These are phyloP conservation scores for Sclerotinia trifoliorum DNA, from an alignment of 2,329 filamentous ascomycete genomes.

Conservation along the genomic window DNA sequence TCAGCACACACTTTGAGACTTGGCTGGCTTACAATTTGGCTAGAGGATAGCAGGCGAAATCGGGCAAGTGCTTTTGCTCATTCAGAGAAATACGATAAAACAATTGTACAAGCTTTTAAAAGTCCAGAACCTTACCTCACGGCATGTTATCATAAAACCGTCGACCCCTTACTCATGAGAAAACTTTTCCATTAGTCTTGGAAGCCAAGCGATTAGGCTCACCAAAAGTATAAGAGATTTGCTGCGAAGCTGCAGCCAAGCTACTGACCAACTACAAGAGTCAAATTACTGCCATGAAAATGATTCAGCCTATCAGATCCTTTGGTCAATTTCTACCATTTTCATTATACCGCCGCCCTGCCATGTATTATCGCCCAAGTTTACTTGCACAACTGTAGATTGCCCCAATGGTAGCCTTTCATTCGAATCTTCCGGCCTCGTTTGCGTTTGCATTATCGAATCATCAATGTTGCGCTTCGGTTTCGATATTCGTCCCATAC, in stretches of 20 bases:
- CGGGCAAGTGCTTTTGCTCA: neutral
- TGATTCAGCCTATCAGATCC: neutral
- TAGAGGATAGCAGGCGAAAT: neutral
- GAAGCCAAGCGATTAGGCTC: neutral
- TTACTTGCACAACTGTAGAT: neutral
- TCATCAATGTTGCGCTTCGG: neutral
- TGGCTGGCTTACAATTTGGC: neutral
- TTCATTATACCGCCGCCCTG: neutral
- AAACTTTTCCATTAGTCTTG: neutral
- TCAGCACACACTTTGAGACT: neutral
- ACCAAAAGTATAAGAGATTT: neutral
- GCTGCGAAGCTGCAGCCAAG: neutral
- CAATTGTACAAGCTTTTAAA: neutral
- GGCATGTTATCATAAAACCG: neutral
- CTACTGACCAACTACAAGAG: neutral
- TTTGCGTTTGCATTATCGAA: conserved; percentile 11
- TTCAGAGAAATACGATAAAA: neutral
- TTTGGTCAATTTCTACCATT: neutral
- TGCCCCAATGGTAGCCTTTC: neutral
- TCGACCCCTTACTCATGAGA: neutral
- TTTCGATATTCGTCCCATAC: neutral
- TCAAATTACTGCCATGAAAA: neutral
- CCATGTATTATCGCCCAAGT: neutral
- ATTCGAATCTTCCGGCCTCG: neutral
- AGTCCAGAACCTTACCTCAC: neutral